Evolutionary conservation across 2,329 filamentous ascomycete species (phyloP).

Genomic region (Bipolaris cookei): DNA sequence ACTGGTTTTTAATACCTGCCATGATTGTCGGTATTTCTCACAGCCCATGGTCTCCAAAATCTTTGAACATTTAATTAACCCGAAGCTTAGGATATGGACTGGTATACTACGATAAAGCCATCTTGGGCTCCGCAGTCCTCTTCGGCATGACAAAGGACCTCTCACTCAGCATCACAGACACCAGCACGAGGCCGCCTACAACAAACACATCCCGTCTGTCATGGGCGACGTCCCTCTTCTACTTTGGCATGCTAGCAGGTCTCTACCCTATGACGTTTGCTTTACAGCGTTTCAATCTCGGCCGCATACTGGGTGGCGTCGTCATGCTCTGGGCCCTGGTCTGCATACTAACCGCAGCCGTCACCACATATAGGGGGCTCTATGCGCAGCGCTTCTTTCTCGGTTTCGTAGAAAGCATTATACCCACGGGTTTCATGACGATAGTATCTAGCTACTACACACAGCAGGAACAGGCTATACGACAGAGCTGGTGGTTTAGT

Average conservation of each 20-base stretch:
- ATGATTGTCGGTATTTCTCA: constrained; percentile 57
- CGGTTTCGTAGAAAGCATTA: constrained; percentile 62
- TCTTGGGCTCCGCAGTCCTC: constrained; percentile 73
- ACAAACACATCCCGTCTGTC: constrained; percentile 71
- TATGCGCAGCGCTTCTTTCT: constrained; percentile 63
- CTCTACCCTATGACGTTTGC: constrained; percentile 75
- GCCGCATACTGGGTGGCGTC: constrained; percentile 67
- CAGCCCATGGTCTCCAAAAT: neutral
- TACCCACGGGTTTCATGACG: constrained; percentile 64
- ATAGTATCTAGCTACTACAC: constrained; percentile 55
- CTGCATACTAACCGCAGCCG: constrained; percentile 72
- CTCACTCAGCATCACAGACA: constrained; percentile 61
- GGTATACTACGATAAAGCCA: constrained; percentile 77
- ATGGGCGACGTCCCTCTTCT: constrained; percentile 81
- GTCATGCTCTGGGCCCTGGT: constrained; percentile 71
- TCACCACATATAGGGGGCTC: constrained; percentile 67
- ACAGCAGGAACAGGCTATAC: constrained; percentile 54
- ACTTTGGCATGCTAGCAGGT: constrained; percentile 78
- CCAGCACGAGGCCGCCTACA: constrained; percentile 59
- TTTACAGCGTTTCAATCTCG: constrained; percentile 70
- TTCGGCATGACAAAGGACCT: constrained; percentile 79
- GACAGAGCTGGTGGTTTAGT: constrained; percentile 71
- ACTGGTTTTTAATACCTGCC: constrained; percentile 69
- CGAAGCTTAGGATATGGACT: constrained; percentile 62
- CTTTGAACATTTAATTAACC: neutral